A percentile compares a stretch with the other conserved stretches of the same genome.
Conservation (phyloP, 495 filamentous ascomycete genomes). For the Schizothecium vesticola region DNA sequence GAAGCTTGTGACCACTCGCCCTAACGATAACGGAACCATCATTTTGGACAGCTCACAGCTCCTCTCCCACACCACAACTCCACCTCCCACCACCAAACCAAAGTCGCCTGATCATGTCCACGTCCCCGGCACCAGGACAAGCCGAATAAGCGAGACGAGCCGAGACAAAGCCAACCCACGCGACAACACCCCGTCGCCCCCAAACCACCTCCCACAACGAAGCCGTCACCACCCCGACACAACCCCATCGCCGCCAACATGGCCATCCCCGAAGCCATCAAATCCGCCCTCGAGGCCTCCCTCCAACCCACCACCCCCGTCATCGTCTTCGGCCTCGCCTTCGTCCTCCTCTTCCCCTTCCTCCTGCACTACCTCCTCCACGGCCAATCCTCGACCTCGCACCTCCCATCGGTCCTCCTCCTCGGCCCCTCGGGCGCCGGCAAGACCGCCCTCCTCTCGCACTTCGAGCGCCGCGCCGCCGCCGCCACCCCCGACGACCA, state of each 20-base stretch:
- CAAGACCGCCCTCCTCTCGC: slow-evolving; percentile 83
- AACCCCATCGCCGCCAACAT: slow-evolving; percentile 8
- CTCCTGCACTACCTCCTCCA: slow-evolving; percentile 71
- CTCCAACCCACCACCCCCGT: slow-evolving; percentile 49
- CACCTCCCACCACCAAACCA: background rate
- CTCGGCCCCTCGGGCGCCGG: slow-evolving; percentile 78
- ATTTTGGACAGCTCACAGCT: background rate
- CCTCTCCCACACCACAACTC: background rate
- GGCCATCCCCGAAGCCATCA: slow-evolving; percentile 22
- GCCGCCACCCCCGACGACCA: slow-evolving; percentile 1
- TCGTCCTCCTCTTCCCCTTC: slow-evolving; percentile 69
- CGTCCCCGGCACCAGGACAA: background rate
- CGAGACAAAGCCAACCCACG: background rate
- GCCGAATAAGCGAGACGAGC: background rate
- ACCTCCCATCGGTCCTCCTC: slow-evolving; percentile 76
- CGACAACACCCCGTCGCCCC: background rate
- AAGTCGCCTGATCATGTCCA: slow-evolving; percentile 5
- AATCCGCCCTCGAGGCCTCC: slow-evolving; percentile 36
- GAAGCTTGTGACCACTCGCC: background rate
- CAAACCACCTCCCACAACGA: background rate
- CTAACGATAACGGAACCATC: background rate
- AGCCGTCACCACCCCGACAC: background rate
- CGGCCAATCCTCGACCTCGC: slow-evolving; percentile 56
- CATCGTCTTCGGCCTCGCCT: slow-evolving; percentile 58
- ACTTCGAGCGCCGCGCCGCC: slow-evolving; percentile 45